These are phyloP conservation scores for Fraxinus dipetala DNA, from an alignment of 305 asterid species.

Conservation along the genomic window DNA sequence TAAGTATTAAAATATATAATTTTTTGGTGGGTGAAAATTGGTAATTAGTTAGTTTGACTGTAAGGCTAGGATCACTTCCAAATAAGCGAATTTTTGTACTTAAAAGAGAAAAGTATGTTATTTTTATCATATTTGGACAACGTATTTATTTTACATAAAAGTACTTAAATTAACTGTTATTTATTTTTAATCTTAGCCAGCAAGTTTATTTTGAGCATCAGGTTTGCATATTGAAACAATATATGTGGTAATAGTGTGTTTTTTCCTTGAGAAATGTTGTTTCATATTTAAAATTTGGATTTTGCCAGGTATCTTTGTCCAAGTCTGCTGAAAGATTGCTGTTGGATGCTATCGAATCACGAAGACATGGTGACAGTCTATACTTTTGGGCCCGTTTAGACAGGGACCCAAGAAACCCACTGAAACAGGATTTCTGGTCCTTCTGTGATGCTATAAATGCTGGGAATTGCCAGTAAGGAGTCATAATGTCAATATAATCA, in stretches of 20 bases:
- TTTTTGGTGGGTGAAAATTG: neutral
- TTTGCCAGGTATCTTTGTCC: constrained; percentile 43
- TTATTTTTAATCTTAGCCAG: neutral
- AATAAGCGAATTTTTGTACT: neutral
- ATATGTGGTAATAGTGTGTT: neutral
- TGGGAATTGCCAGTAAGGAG: constrained; percentile 54
- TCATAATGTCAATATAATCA: neutral
- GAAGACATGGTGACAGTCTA: constrained; percentile 49
- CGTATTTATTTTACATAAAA: neutral
- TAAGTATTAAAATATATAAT: neutral
- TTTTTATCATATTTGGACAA: neutral
- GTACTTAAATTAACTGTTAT: neutral
- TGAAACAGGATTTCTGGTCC: constrained; percentile 52
- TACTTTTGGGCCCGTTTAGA: constrained; percentile 58
- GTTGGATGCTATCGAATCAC: constrained; percentile 39
- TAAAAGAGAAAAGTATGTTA: neutral
- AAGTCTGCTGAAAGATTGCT: constrained; percentile 43
- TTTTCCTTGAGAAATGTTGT: constrained; percentile 16
- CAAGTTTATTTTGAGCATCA: neutral
- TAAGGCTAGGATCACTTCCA: constrained; percentile 12
- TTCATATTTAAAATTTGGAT: constrained; percentile 12
- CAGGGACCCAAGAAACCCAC: constrained; percentile 43
- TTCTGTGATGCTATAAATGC: constrained; percentile 54
- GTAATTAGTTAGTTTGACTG: neutral
- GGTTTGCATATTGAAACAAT: neutral